Base-by-base conservation (phyloP, 495 filamentous ascomycete species). In the Xylaria telfairii region DNA sequence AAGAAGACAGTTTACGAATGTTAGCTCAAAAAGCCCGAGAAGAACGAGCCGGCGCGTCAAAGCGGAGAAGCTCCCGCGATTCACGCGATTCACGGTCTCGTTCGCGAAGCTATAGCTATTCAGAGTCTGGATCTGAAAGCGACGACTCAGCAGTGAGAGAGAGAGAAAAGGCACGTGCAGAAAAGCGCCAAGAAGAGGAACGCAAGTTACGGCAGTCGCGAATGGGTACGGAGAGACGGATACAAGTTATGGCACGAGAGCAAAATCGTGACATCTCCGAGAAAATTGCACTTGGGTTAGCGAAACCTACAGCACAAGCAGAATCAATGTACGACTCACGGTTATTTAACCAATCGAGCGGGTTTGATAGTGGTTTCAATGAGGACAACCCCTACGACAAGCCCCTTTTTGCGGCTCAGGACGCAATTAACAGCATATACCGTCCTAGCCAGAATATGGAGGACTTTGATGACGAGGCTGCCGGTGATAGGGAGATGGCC, bases 311-410 rank as follows among this genome's bases (percentile, higher is more conserved):
- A 1, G 90, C 93, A 79, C 91, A 89, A 15, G 89, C 89, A 15
- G 96, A 98, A 79, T 86, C 92, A 26, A 98, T 98, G 96, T 99
- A 93, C 84, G 96, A 99, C 81, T 96, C 93, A 4, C 88, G 96
- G 60, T 82, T 99, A 49, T 99, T 99, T 83, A 97, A 98, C 81
- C 94, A 96, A 82, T 92, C 89, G 24, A 92, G 90, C 74, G 96
- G 95, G 15, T 96, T 99, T 81, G 89, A 91, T 72, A 82, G 81
- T 49, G 96, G 96, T 26, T 95, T 97, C 87, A 99, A 99, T 79
- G 96, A 99, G 80, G 96, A 99, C 78, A 94, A 99, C 74, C 90
- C 90, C 1, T 99, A 98, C 84, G 96, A 98, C 81, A 98, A 97
- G 80, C 96, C 96, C 62, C 83, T 99, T 21, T 99, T 99, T 79